Conservation (phyloP, 179 eudicot species). For the Silene noctiflora region DNA sequence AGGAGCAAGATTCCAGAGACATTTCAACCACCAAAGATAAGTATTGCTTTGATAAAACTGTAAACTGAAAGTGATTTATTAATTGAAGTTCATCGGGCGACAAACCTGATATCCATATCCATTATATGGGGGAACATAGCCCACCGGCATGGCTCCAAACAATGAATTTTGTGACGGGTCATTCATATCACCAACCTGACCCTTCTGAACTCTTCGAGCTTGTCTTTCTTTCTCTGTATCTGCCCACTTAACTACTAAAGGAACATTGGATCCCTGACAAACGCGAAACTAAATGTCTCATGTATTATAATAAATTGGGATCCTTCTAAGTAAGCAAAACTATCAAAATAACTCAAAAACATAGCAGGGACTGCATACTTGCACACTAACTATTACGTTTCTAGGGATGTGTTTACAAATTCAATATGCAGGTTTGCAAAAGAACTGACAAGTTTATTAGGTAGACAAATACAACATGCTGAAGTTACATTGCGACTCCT, state of each 20-base stretch:
- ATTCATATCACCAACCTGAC: slow-evolving; percentile 51
- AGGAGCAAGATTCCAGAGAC: no score
- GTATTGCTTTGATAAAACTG: no score
- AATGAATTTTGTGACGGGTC: slow-evolving; percentile 57
- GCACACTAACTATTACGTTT: no score
- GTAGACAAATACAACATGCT: no score
- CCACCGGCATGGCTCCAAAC: slow-evolving; percentile 75
- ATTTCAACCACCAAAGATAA: no score
- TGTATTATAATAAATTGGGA: not conserved
- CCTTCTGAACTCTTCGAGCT: slow-evolving; percentile 80
- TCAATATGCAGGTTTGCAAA: no score
- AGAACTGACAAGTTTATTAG: no score
- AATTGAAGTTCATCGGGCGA: not conserved
- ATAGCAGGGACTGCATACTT: no score
- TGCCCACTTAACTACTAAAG: slow-evolving; percentile 96
- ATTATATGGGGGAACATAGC: slow-evolving; percentile 45
- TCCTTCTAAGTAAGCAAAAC: no score
- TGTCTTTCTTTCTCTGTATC: slow-evolving; percentile 96
- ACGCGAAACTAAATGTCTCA: slow-evolving; percentile 6
- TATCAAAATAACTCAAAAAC: no score
- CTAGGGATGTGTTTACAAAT: no score
- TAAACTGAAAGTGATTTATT: not conserved
- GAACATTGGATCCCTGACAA: slow-evolving; percentile 72
- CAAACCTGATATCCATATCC: slow-evolving; percentile 63
- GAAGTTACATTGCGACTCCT: no score